A percentile compares a stretch with the other conserved stretches of the same genome.
phyloP scores from a whole-genome alignment of 352 stramenopile genomes.

The Bremia lactucae region DNA sequence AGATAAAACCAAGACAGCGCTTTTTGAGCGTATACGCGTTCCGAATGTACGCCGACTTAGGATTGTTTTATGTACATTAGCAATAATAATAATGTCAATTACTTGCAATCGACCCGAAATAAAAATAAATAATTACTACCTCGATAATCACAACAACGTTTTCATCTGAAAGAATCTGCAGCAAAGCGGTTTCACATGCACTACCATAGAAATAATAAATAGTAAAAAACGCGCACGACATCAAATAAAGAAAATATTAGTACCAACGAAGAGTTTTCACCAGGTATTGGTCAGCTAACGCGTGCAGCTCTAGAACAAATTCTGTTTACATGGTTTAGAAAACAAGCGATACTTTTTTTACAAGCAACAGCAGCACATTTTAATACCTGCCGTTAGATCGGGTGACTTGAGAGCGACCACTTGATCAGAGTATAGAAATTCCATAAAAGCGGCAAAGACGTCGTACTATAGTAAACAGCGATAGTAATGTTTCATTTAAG shows the following conservation, averaged over 20 bases:
- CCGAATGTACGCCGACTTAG: slow-evolving; percentile 56
- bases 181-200: slow-evolving; percentile 59
- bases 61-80: neutral
- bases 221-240: too few species aligned
- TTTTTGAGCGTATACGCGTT: slow-evolving; percentile 66
- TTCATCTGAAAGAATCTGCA: slow-evolving; percentile 52
- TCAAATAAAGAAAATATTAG: too few species aligned
- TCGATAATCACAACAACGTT: slow-evolving; percentile 74
- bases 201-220: slow-evolving; percentile 16
- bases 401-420: slow-evolving; percentile 29
- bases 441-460: slow-evolving; percentile 73
- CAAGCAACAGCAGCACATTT: too few species aligned
- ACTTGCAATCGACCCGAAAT: too few species aligned
- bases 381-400: slow-evolving; percentile 32
- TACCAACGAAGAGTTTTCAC: slow-evolving; percentile 47
- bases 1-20: slow-evolving; percentile 70
- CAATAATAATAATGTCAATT: neutral
- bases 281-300: slow-evolving; percentile 82
- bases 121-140: too few species aligned
- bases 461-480: slow-evolving; percentile 34
- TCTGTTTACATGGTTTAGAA: slow-evolving; percentile 20
- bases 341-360: neutral
- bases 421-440: slow-evolving; percentile 86
- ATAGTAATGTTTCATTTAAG: neutral
- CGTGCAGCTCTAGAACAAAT: slow-evolving; percentile 72